Evolutionary conservation across 164 flowering plant species (phyloP).

Genomic region (Brasenia schreberi): DNA sequence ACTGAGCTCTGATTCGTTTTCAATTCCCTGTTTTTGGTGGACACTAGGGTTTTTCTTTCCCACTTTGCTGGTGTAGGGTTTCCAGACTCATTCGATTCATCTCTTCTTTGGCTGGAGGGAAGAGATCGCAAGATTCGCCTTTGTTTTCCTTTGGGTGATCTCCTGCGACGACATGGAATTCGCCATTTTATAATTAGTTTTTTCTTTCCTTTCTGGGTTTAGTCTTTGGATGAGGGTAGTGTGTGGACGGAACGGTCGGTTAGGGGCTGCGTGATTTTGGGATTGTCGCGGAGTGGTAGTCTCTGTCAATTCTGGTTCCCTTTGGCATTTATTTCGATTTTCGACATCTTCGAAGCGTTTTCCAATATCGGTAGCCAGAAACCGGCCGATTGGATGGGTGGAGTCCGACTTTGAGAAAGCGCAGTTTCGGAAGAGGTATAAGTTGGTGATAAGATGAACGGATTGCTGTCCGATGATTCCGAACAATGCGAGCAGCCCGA

Average conservation of each 20-base stretch:
- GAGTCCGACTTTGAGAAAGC: not conserved
- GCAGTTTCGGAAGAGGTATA: not conserved
- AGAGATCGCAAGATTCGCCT: too few relatives aligned
- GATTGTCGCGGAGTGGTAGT: not conserved
- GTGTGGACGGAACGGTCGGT: not conserved
- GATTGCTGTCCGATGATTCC: conserved; percentile 6
- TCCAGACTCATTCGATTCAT: too few relatives aligned
- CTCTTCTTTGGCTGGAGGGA: too few relatives aligned
- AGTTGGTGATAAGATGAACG: not conserved
- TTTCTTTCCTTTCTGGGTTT: too few relatives aligned
- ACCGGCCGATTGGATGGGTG: not conserved
- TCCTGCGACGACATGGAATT: too few relatives aligned
- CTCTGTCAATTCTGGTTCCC: not conserved
- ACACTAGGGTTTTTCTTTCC: too few relatives aligned
- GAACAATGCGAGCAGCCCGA: conserved; percentile 20
- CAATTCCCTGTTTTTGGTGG: too few relatives aligned
- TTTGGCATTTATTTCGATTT: not conserved
- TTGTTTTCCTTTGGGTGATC: too few relatives aligned
- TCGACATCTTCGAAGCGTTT: not conserved
- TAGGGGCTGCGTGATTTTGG: not conserved
- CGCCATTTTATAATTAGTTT: too few relatives aligned
- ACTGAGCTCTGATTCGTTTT: too few relatives aligned
- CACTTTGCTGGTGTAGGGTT: too few relatives aligned
- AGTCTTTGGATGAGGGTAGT: not conserved
- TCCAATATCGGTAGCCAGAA: not conserved